Base-by-base conservation (phyloP, 2,329 filamentous ascomycete species). In the Anthostomella pinea region DNA sequence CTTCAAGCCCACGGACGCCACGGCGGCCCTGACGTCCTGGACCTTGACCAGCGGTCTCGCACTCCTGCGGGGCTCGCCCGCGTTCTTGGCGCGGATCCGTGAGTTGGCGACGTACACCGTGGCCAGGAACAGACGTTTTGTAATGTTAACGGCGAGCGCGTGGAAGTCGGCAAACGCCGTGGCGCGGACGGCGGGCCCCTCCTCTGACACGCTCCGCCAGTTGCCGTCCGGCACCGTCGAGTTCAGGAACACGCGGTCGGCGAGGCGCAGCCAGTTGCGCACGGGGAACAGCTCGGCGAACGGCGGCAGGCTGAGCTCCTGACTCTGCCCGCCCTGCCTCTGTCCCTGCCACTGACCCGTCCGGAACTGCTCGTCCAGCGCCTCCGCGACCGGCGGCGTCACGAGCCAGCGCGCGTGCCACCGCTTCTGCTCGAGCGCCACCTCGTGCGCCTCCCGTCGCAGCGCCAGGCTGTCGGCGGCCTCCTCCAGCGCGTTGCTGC, bases 141-240 rank as follows among this genome's bases (percentile, higher is more conserved):
- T 90, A 10, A 93, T 48, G 35, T 76, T 84, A 1, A 85, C 58
- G 0, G 75, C 69, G 2, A 95, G 61, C 7, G 76, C 75, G 52
- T 89, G 73, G 28, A 95, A 83, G 49, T 93, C 87, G 5, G 77
- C 72, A n/a, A 94, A 72, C 0, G 85, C 81, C 2, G 86, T 89
- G 6, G 81, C 76, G 48, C 84, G 81, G 15, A 95, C 77, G 0
- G 83, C 79, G 0, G 89, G 89, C 3, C 47, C 6, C 15, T 77
- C 71, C n/a, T 74, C 70, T 14, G 73, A 71, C 6, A 85, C 51
- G 24, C 67, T 69, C 21, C 66, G 68, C 87, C 86, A 94, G 55
- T 87, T 89, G 37, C 77, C 72, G 35, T 79, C 76, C 9, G 70
- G 64, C 26, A 75, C 66, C 2, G 67, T 58, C 9, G 73, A 72